phyloP scores from a whole-genome alignment of 176 grass and related monocot genomes.

The Triticum monococcum region DNA sequence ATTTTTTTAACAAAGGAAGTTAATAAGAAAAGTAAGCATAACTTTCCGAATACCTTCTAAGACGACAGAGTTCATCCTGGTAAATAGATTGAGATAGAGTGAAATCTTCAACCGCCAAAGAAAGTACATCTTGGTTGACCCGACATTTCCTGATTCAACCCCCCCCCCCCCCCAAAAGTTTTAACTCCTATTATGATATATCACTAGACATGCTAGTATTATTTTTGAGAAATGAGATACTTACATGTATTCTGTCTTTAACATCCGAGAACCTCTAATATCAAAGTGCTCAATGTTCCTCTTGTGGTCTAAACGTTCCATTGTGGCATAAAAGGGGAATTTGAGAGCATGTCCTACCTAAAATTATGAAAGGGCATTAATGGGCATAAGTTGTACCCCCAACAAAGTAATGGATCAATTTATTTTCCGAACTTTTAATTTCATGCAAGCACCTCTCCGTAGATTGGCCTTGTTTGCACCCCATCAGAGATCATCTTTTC shows the following conservation, averaged over 20 bases:
- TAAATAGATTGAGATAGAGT: not conserved
- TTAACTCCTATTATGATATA: not conserved
- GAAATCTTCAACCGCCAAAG: not conserved
- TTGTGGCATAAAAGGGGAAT: slow-evolving; percentile 53
- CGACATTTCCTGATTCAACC: not conserved
- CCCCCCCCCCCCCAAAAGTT: too few species aligned
- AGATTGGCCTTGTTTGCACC: not conserved
- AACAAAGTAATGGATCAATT: not conserved
- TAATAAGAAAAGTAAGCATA: not conserved
- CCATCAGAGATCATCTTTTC: not conserved
- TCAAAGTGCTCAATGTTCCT: slow-evolving; percentile 57
- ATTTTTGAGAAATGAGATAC: not conserved
- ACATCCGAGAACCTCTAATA: not conserved
- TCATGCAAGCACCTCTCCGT: not conserved
- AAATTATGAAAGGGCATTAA: not conserved
- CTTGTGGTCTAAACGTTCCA: slow-evolving; percentile 65
- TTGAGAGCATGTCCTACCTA: slow-evolving; percentile 60
- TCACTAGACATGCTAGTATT: too few species aligned
- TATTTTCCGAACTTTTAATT: not conserved
- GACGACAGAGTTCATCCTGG: not conserved
- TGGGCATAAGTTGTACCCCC: not conserved
- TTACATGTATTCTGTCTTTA: slow-evolving; percentile 46
- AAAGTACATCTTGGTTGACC: not conserved
- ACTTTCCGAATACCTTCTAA: slow-evolving; percentile 20
- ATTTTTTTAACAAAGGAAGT: not conserved